Base-by-base conservation (phyloP, 495 filamentous ascomycete species). In the Penicillium mononematosum region DNA sequence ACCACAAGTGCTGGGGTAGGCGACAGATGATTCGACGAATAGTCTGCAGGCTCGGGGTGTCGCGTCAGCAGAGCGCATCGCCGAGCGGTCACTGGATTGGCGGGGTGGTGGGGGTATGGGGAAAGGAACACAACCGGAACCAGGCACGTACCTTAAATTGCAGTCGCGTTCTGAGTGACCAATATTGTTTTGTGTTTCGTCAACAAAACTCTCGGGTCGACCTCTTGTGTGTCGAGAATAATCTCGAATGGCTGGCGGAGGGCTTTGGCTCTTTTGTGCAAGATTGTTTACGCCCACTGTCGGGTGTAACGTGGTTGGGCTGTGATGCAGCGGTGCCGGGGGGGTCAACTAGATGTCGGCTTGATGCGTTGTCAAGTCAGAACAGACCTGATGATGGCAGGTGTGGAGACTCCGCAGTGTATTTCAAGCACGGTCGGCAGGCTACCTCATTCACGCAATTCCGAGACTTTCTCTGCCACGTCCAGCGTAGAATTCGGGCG, bases 291-390 rank as follows among this genome's bases (percentile, higher is more conserved):
- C 64, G 63, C 65, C 64, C 66, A 69, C 62, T 22, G 68, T 63
- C 52, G 66, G 69, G 68, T 74, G 73, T 74, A 76, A 77, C 75
- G 73, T 77, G 75, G 75, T 79, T 76, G 75, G 75, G 77, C 75
- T 75, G 67, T 70, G 72, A 78, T 78, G 77, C 77, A 79, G 76
- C 64, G 56, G 66, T 58, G 59, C 65, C 67, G 68, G 69, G 63
- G 68, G 58, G 46, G 43, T 51, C 71, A 66, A 69, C 62, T 62
- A 58, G 58, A 68, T 61, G 65, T 42, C 50, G 50, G 50, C 63
- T 66, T 69, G 74, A 79, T 79, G 76, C 72, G 76, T 77, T 79
- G 76, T 76, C 75, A 76, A 68, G 64, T 50, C 54, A 57, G 25
- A 55, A 22, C 36, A 39, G 54, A 47, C 58, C 60, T 64, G 58